Percentiles rank a stretch among this genome's conserved stretches.
phyloP scores from a whole-genome alignment of 164 flowering plant species.

The Protea cynaroides region DNA sequence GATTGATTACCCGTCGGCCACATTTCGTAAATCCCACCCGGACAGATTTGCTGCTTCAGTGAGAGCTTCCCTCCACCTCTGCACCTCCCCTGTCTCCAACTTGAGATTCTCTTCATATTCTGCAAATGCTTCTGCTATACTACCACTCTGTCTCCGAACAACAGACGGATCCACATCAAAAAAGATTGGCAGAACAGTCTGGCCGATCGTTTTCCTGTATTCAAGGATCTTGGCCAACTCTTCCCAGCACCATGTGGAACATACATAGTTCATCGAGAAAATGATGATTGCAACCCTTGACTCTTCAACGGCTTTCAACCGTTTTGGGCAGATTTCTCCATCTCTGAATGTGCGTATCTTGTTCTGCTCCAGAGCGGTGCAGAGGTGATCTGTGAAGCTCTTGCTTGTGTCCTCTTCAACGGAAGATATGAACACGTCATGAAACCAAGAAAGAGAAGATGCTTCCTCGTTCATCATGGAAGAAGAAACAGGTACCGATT shows the following conservation, averaged over 20 bases:
- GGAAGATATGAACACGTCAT: too few species aligned
- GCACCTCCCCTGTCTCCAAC: not conserved
- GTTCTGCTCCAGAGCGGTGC: too few species aligned
- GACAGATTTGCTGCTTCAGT: not conserved
- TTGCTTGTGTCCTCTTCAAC: too few species aligned
- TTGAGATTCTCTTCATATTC: not conserved
- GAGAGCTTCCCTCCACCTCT: not conserved
- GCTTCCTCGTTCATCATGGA: not conserved
- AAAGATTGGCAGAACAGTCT: not conserved
- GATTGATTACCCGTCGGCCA: not conserved
- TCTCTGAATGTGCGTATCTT: too few species aligned
- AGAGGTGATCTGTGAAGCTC: too few species aligned
- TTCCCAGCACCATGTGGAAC: not conserved
- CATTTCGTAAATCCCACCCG: not conserved
- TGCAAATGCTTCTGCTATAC: not conserved
- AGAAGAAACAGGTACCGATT: too few species aligned
- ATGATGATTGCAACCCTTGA: not conserved
- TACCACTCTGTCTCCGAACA: not conserved
- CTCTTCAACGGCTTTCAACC: not conserved
- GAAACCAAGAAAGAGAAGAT: too few species aligned
- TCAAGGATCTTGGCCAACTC: not conserved
- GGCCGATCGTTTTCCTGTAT: not conserved
- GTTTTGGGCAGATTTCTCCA: not conserved
- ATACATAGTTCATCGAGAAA: not conserved
- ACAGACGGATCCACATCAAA: not conserved